Base-by-base conservation (phyloP, 139 green algal genomes). In the Chlamydomonas sp. region DNA sequence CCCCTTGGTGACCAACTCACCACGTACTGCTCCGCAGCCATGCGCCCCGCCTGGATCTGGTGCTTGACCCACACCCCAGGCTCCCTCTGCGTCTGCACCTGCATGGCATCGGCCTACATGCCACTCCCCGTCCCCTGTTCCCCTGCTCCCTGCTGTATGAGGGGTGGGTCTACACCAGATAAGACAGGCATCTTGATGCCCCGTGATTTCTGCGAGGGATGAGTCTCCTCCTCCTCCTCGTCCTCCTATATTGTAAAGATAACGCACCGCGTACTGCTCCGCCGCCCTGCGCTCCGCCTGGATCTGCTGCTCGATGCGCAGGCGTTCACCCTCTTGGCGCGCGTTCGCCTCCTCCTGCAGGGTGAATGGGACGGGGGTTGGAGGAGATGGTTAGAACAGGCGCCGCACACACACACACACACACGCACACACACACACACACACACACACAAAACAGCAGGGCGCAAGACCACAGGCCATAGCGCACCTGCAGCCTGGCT, bases 291-390 rank as follows among this genome's bases (percentile, higher is more conserved):
- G 79, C 81, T 96, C 90, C 20, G 85, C 88, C 80, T 97, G 87
- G 16, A 97, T 92, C 74, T 96, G 89, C 67, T 86, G 83, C 75
- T 89, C 83, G 26, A 95, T 79, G 1, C 67, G 50, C 43, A 84
- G 73, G 60, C 81, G 78, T 77, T 96, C 81, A n/a, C 54, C 70
- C 81, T 99, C 93, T 59, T 91, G 80, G 5, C 79, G 66, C 28
- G 78, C 63, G 5, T 62, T 30, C 22, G 70, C 81, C 73, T 99
- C 85, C 77, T 97, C 92, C 79, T 98, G 92, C 84, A 92, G 49
- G 10, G 49, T 28, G 4, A 60, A 28, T 28, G 39, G 39, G 39
- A 8, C 39, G 13, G 39, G 39, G 39, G n/a, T n/a, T n/a, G n/a
- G n/a, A n/a, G n/a, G n/a, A n/a, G n/a, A n/a, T n/a, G n/a, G n/a